phyloP scores from a whole-genome alignment of 83 land plant genomes.

The Isoetes engelmannii region DNA sequence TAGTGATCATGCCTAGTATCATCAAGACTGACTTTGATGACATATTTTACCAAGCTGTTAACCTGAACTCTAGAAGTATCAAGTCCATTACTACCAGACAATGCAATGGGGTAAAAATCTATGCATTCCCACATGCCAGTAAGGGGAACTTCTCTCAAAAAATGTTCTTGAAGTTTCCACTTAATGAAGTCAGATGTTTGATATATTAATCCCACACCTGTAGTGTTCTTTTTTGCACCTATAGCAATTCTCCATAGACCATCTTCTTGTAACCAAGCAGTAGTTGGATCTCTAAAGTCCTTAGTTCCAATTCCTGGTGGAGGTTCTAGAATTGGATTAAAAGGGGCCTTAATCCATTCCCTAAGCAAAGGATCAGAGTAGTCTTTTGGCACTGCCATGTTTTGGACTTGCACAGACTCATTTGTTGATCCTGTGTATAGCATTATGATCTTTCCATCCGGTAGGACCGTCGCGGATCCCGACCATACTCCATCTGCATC shows the following conservation, averaged over 20 bases:
- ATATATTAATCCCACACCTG: slow-evolving; percentile 67
- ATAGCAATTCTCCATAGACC: slow-evolving; percentile 61
- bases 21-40: slow-evolving; percentile 70
- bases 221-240: slow-evolving; percentile 49
- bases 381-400: slow-evolving; percentile 66
- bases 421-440: slow-evolving; percentile 80
- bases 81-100: slow-evolving; percentile 22
- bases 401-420: slow-evolving; percentile 60
- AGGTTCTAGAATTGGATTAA: slow-evolving; percentile 66
- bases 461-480: slow-evolving; percentile 76
- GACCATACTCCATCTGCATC: slow-evolving; percentile 88
- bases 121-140: slow-evolving; percentile 98
- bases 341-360: slow-evolving; percentile 52
- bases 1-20: slow-evolving; percentile 62
- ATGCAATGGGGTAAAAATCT: slow-evolving; percentile 70
- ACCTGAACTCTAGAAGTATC: slow-evolving; percentile 31
- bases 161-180: slow-evolving; percentile 33
- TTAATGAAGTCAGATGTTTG: slow-evolving; percentile 53
- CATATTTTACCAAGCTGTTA: slow-evolving; percentile 39
- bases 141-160: slow-evolving; percentile 41
- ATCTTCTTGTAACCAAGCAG: slow-evolving; percentile 62
- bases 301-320: slow-evolving; percentile 43
- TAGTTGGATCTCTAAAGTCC: slow-evolving; percentile 94
- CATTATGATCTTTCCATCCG: slow-evolving; percentile 51
- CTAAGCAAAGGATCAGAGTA: slow-evolving; percentile 57